Evolutionary conservation across 1,284 basidiomycete species (phyloP).

Genomic region (Ganoderma resinaceum): DNA sequence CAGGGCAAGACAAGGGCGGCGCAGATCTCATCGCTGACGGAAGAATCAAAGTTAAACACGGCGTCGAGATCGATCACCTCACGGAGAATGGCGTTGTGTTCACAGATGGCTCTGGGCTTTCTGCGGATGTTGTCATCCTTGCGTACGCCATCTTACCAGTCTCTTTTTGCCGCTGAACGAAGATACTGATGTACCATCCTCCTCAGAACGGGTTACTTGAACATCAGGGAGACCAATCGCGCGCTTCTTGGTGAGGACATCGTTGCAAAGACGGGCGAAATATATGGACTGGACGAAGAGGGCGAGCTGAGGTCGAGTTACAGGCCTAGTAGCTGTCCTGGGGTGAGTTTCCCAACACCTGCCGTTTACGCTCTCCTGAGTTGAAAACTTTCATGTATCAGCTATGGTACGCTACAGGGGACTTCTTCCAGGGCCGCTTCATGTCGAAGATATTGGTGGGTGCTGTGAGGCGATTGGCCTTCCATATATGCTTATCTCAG

Average conservation of each 20-base stretch:
- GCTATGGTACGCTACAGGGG: slow-evolving; percentile 47
- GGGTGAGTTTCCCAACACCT: slow-evolving; percentile 18
- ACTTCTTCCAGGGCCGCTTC: slow-evolving; percentile 42
- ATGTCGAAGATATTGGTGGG: slow-evolving; percentile 45
- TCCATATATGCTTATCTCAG: background rate
- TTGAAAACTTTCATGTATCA: slow-evolving; percentile 11
- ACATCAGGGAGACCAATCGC: slow-evolving; percentile 46
- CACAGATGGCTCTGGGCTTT: slow-evolving; percentile 64
- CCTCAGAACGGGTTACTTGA: slow-evolving; percentile 46
- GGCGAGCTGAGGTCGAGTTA: slow-evolving; percentile 58
- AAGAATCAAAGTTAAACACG: slow-evolving; percentile 76
- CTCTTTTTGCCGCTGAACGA: background rate
- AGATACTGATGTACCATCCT: slow-evolving; percentile 14
- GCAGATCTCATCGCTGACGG: slow-evolving; percentile 63
- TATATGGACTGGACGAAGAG: slow-evolving; percentile 66
- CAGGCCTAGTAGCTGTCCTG: slow-evolving; percentile 44
- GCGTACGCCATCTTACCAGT: slow-evolving; percentile 41
- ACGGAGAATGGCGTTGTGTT: slow-evolving; percentile 63
- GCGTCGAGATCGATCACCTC: slow-evolving; percentile 57
- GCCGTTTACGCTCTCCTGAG: background rate
- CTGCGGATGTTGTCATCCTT: slow-evolving; percentile 75
- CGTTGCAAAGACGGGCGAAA: slow-evolving; percentile 48
- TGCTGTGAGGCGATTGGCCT: background rate
- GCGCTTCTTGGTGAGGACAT: slow-evolving; percentile 56
- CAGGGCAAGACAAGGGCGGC: slow-evolving; percentile 48